Evolutionary conservation across 768 basidiomycete species (phyloP).

Genomic region (Lactifluus hygrophoroides): DNA sequence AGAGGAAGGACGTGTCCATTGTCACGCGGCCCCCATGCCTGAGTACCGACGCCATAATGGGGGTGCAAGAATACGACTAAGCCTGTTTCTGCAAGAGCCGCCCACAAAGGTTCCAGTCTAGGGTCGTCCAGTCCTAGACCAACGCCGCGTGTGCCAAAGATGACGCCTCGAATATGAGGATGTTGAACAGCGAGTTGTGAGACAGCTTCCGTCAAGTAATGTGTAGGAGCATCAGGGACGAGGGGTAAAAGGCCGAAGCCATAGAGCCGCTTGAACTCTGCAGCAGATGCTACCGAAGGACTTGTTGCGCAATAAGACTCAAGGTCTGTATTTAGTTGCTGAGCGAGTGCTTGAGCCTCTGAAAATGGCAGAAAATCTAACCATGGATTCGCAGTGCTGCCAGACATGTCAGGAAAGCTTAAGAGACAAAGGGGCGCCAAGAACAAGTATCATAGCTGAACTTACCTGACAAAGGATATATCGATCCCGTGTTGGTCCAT

Average conservation of each 20-base stretch:
- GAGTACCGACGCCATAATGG: conserved; percentile 74
- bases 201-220: conserved; percentile 53
- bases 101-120: conserved; percentile 72
- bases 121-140: conserved; percentile 78
- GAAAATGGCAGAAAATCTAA: conserved; percentile 72
- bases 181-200: conserved; percentile 50
- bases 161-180: conserved; percentile 64
- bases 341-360: conserved; percentile 57
- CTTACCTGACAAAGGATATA: conserved; percentile 69
- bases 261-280: conserved; percentile 55
- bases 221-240: conserved; percentile 51
- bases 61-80: conserved; percentile 81
- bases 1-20: conserved; percentile 87
- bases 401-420: neutral
- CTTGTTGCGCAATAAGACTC: conserved; percentile 70
- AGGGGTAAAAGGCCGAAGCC: conserved; percentile 82
- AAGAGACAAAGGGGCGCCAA: no score
- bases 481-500: conserved; percentile 81
- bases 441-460: no score
- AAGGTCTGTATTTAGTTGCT: conserved; percentile 67
- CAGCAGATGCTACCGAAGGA: conserved; percentile 34
- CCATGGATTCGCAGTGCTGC: conserved; percentile 85
- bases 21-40: conserved; percentile 63
- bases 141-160: conserved; percentile 73
- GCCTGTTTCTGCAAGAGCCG: conserved; percentile 56